phyloP scores from a whole-genome alignment of 352 stramenopile genomes.

The Phytopythium oedochilum region DNA sequence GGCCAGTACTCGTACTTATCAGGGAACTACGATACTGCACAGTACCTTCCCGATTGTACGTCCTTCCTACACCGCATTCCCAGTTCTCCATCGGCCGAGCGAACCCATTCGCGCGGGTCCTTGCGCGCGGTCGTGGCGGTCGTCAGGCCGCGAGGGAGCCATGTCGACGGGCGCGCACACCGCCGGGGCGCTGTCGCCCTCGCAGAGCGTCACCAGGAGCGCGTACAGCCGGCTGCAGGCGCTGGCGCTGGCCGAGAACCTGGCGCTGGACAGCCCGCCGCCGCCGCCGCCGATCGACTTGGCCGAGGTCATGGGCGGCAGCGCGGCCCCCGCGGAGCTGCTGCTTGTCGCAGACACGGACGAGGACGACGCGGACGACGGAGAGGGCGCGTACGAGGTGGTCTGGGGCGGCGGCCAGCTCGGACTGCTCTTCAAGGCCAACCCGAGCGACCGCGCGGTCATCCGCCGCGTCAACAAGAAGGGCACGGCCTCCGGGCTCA shows the following conservation, averaged over 20 bases:
- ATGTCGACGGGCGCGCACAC: too few species aligned
- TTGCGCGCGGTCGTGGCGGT: too few species aligned
- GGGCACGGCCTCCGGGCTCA: conserved; percentile 45
- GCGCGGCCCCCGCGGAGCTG: not conserved
- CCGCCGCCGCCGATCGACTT: conserved; percentile 8
- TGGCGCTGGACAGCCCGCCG: conserved; percentile 21
- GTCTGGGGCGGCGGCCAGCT: conserved; percentile 63
- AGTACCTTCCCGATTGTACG: too few species aligned
- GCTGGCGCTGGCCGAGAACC: conserved; percentile 39
- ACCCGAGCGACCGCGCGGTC: conserved; percentile 38
- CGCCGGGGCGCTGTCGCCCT: conserved; percentile 3
- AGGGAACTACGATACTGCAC: too few species aligned
- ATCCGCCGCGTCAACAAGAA: conserved; percentile 79
- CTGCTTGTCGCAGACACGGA: conserved; percentile 6
- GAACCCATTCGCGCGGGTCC: too few species aligned
- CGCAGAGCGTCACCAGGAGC: conserved; percentile 22
- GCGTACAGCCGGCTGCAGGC: conserved; percentile 53
- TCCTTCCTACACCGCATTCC: too few species aligned
- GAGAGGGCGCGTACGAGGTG: conserved; percentile 69
- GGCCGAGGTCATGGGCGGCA: not conserved
- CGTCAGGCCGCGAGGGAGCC: too few species aligned
- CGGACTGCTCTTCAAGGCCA: conserved; percentile 69
- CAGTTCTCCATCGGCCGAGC: too few species aligned
- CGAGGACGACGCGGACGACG: conserved; percentile 39
- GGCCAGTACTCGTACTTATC: too few species aligned